Percentiles rank a stretch among this genome's conserved stretches.
phyloP scores from a whole-genome alignment of 768 basidiomycete genomes.

The Leccinum truebloodii region DNA sequence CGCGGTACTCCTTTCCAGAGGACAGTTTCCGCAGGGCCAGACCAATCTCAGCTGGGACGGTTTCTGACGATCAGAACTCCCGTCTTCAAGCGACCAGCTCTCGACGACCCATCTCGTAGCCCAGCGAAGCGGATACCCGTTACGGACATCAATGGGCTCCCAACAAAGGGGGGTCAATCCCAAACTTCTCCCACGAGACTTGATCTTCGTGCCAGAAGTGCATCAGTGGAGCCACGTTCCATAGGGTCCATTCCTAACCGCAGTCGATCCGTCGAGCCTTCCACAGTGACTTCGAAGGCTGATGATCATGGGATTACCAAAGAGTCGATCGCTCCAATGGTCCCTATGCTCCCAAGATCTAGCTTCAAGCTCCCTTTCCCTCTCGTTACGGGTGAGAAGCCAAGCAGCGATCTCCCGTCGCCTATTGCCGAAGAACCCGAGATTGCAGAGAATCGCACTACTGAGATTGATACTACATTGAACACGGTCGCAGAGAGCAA shows the following conservation, averaged over 20 bases:
- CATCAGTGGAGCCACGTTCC: slow-evolving; percentile 38
- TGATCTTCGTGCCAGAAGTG: slow-evolving; percentile 30
- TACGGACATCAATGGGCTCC: slow-evolving; percentile 29
- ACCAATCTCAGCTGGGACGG: slow-evolving; percentile 20
- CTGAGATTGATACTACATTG: slow-evolving; percentile 15
- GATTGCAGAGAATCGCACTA: slow-evolving; percentile 1
- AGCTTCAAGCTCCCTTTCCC: slow-evolving; percentile 31
- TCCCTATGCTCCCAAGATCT: slow-evolving; percentile 8
- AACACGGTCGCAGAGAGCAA: slow-evolving; percentile 24
- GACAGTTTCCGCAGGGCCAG: slow-evolving; percentile 30
- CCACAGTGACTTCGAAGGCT: slow-evolving; percentile 6
- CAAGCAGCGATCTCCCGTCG: slow-evolving; percentile 19
- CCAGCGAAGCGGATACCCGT: slow-evolving; percentile 37
- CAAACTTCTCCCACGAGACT: slow-evolving; percentile 20
- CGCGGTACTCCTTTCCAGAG: slow-evolving; percentile 53
- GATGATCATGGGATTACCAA: slow-evolving; percentile 15
- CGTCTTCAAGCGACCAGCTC: slow-evolving; percentile 43
- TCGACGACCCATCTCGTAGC: slow-evolving; percentile 40
- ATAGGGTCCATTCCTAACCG: slow-evolving; percentile 15
- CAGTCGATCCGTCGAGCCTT: slow-evolving; percentile 35
- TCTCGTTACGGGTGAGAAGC: slow-evolving; percentile 25
- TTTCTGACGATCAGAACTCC: slow-evolving; percentile 22
- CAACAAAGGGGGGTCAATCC: slow-evolving; percentile 15
- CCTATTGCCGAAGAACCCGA: slow-evolving; percentile 38
- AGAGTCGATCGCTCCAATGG: slow-evolving; percentile 25